phyloP scores from a whole-genome alignment of 2,329 filamentous ascomycete species.

The Anisogramma anomala region DNA sequence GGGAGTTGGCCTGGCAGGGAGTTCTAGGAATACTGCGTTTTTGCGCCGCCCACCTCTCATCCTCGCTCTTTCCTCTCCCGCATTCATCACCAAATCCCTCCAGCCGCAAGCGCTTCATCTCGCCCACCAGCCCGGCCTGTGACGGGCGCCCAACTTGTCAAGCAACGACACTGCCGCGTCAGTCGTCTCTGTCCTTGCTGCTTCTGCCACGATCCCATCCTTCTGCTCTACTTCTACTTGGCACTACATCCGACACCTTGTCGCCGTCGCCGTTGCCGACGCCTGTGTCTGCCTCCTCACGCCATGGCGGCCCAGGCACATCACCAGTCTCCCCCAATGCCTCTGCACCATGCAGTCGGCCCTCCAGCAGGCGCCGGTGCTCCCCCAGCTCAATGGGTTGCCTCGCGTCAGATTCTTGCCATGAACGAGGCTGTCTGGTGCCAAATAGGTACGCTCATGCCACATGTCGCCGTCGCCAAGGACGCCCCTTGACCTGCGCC shows the following conservation, averaged over 20 bases:
- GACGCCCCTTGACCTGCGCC: constrained; percentile 1
- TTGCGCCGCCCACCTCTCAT: constrained; percentile 14
- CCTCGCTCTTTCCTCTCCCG: constrained; percentile 11
- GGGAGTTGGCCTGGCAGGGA: constrained; percentile 7
- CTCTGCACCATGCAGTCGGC: constrained; percentile 42
- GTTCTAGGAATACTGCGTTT: constrained; percentile 12
- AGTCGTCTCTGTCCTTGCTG: neutral
- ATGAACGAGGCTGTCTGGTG: constrained; percentile 88
- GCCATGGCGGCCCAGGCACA: constrained; percentile 55
- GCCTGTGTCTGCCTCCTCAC: neutral
- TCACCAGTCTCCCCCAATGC: constrained; percentile 70
- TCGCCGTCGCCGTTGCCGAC: neutral
- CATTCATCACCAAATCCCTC: constrained; percentile 3
- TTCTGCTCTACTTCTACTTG: neutral
- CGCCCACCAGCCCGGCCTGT: neutral
- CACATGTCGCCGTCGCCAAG: neutral
- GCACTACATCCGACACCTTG: neutral
- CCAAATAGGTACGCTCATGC: constrained; percentile 61
- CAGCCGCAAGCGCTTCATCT: constrained; percentile 4
- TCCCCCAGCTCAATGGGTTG: constrained; percentile 45
- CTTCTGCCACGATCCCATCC: neutral
- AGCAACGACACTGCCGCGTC: neutral
- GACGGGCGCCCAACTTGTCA: neutral
- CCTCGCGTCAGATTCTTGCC: constrained; percentile 62
- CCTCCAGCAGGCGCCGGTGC: constrained; percentile 46